phyloP scores from a whole-genome alignment of 106 monocot genomes.

The Amphibolis antarctica region DNA sequence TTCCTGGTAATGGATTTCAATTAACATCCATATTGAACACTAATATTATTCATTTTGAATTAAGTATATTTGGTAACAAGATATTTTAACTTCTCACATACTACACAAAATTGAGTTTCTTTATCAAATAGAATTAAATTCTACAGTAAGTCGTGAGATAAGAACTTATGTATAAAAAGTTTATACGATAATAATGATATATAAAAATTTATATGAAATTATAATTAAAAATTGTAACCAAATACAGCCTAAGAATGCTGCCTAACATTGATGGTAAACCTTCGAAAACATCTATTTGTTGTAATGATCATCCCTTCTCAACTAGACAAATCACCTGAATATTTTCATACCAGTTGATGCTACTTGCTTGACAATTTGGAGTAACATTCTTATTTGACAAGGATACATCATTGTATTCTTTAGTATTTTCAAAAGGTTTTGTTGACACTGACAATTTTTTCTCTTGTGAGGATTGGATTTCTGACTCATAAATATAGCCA shows the following conservation, averaged over 20 bases:
- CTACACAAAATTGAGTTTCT: no score
- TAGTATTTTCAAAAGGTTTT: constrained; percentile 6
- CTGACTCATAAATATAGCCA: constrained; percentile 40
- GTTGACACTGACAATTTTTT: constrained; percentile 17
- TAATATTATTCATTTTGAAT: background rate
- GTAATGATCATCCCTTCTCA: constrained; percentile 2
- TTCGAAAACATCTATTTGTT: constrained; percentile 5
- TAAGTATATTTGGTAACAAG: no score
- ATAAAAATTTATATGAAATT: no score
- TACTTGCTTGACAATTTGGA: background rate
- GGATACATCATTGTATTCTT: constrained; percentile 8
- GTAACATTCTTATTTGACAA: constrained; percentile 1
- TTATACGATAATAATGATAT: no score
- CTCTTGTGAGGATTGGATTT: constrained; percentile 11
- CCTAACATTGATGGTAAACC: background rate
- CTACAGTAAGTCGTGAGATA: no score
- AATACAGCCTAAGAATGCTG: background rate
- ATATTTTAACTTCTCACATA: no score
- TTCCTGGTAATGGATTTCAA: no score
- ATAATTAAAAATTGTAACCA: no score
- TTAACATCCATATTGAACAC: no score
- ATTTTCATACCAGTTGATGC: no score
- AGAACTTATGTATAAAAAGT: no score
- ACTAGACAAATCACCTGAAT: background rate
- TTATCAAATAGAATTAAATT: constrained; percentile 5